A percentile compares a stretch with the other conserved stretches of the same genome.
Conservation (phyloP, 225 moss, liverwort and hornwort species). For the Antitrichia curtipendula region DNA sequence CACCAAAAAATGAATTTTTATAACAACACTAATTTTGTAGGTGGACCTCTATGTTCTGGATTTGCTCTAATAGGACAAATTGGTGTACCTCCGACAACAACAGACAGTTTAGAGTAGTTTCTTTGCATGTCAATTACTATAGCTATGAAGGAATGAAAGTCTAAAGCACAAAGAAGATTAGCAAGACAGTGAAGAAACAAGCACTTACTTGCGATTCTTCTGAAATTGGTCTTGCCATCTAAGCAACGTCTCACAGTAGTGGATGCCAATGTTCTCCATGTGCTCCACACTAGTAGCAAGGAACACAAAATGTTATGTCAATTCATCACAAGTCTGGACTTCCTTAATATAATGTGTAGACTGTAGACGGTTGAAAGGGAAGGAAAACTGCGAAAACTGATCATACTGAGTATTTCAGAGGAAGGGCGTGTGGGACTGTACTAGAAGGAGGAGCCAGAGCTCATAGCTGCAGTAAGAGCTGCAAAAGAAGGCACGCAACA, state of each 20-base stretch:
- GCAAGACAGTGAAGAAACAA: not conserved
- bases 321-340: not conserved
- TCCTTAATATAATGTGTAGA: no score
- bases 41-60: no score
- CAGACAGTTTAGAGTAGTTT: no score
- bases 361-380: not conserved
- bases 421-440: not conserved
- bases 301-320: not conserved
- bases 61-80: no score
- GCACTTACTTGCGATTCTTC: conserved; percentile 33
- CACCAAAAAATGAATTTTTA: no score
- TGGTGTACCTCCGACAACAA: no score
- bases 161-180: not conserved
- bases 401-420: not conserved
- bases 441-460: conserved; percentile 51
- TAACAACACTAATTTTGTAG: no score
- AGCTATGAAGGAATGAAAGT: not conserved
- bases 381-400: not conserved
- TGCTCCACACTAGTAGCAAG: conserved; percentile 53
- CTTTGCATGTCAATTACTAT: no score
- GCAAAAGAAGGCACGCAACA: conserved; percentile 58
- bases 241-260: conserved; percentile 62
- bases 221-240: conserved; percentile 67
- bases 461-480: conserved; percentile 56
- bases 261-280: conserved; percentile 68